A percentile compares a stretch with the other conserved stretches of the same genome.
Evolutionary conservation across 192 early-diverging fungal species (phyloP).

Genomic region (Rhizophagus clarus): DNA sequence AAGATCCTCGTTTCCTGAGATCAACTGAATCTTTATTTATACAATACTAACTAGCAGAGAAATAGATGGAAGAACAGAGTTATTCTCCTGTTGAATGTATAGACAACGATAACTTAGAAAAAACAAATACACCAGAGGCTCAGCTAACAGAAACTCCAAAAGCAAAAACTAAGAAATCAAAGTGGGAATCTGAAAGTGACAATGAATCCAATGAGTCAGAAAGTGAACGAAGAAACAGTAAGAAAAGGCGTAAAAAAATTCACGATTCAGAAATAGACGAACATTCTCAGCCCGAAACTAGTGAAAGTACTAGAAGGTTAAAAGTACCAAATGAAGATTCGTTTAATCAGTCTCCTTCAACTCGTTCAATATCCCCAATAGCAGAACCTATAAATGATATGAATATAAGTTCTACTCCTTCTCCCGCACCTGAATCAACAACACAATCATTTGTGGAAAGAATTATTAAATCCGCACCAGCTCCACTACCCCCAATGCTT

Average conservation of each 20-base stretch:
- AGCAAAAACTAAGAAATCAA: constrained; percentile 26
- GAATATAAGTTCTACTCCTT: background rate
- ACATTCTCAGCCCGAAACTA: background rate
- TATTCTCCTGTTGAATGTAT: no score
- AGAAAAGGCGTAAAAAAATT: constrained; percentile 16
- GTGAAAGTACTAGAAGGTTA: background rate
- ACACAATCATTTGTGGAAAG: constrained; percentile 4
- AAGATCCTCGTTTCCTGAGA: no score
- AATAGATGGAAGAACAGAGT: no score
- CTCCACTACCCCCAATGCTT: constrained; percentile 52
- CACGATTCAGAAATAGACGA: constrained; percentile 1
- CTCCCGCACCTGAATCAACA: background rate
- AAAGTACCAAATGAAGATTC: background rate
- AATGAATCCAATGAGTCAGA: constrained; percentile 13
- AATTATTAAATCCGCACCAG: background rate
- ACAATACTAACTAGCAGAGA: no score
- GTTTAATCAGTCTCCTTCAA: background rate
- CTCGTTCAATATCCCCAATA: background rate
- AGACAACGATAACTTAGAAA: no score
- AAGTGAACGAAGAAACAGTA: background rate
- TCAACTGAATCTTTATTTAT: no score
- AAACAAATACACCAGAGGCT: background rate
- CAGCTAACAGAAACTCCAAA: background rate
- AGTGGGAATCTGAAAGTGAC: constrained; percentile 29
- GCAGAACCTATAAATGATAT: background rate